Conservation (phyloP, 2,329 filamentous ascomycete species). For the Colletotrichum godetiae region DNA sequence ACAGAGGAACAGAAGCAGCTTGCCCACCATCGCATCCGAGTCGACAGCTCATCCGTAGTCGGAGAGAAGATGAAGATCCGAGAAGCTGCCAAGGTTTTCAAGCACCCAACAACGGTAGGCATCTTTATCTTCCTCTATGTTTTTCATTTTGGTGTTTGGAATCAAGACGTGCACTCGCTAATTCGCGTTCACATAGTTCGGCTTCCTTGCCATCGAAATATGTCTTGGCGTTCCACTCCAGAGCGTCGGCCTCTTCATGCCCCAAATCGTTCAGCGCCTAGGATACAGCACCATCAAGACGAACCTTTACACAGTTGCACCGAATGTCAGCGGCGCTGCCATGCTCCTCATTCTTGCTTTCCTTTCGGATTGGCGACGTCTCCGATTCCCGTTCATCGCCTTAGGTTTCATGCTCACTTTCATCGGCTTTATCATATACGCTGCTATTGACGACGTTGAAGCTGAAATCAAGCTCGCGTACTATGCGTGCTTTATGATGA, state of each 20-base stretch:
- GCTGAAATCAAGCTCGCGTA: conserved; percentile 53
- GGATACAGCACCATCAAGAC: conserved; percentile 66
- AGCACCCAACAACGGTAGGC: conserved; percentile 58
- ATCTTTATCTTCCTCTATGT: conserved; percentile 48
- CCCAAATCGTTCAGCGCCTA: conserved; percentile 59
- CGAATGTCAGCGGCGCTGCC: conserved; percentile 79
- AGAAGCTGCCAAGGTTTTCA: conserved; percentile 64
- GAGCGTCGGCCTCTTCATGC: conserved; percentile 64
- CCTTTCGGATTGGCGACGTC: conserved; percentile 70
- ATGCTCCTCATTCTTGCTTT: conserved; percentile 81
- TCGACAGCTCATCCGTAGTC: conserved; percentile 76
- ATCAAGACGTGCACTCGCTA: neutral
- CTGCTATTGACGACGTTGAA: conserved; percentile 71
- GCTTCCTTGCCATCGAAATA: conserved; percentile 58
- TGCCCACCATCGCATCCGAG: conserved; percentile 78
- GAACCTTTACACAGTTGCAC: conserved; percentile 85
- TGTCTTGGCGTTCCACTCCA: conserved; percentile 71
- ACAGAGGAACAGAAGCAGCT: conserved; percentile 73
- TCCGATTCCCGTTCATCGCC: conserved; percentile 73
- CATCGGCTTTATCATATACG: conserved; percentile 82
- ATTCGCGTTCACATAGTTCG: neutral
- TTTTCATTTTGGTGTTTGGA: neutral
- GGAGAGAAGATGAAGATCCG: conserved; percentile 62
- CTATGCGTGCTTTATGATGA: conserved; percentile 83
- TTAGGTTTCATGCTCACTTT: conserved; percentile 81